Base-by-base conservation (phyloP, 2,329 filamentous ascomycete species). In the Raffaelea albimanens region DNA sequence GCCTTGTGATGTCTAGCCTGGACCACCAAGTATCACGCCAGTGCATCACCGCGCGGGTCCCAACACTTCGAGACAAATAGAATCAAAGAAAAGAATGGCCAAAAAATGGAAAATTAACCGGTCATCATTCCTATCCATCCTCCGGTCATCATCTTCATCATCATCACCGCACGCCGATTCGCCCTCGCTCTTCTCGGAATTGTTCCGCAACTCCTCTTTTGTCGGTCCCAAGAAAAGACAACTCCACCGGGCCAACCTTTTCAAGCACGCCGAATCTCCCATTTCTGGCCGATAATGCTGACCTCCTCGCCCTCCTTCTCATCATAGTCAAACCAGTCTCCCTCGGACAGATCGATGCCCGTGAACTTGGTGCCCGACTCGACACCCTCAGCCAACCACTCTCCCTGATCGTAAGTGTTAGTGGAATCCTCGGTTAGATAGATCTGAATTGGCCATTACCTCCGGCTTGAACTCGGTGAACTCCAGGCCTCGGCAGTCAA, bases 261-360 rank as follows among this genome's bases (percentile, higher is more conserved):
- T 75, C 61, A 93, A 33, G 81, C 78, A 55, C 88, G 75, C 54
- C 78, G 76, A 55, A 98, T 85, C 55, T 89, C 83, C 88, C 89
- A 98, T 52, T 79, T 86, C 47, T 95, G 65, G 25, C 93, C 87
- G 62, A 88, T 91, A 63, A 96, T 89, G 64, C 87, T 93, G 42
- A 96, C 90, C 65, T 97, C 90, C 44, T 95, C 87, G 1, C 83
- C 76, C 1, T 87, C 77, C 71, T 97, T 96, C 67, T 97, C 90
- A 57, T 97, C 90, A 59, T 97, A 98, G 58, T 97, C 91, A 65
- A 85, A 98, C 93, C 93, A 98, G 58, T 98, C 93, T 22, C 87
- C 91, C 23, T 98, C 93, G 0, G 72, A 71, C 47, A 98, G 67
- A 56, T 97, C 90, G 46, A 97, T 85, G 5, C 68, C 80, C 0